These are phyloP conservation scores for Geosmithia morbida DNA, from an alignment of 2,329 filamentous ascomycete genomes.

Conservation along the genomic window DNA sequence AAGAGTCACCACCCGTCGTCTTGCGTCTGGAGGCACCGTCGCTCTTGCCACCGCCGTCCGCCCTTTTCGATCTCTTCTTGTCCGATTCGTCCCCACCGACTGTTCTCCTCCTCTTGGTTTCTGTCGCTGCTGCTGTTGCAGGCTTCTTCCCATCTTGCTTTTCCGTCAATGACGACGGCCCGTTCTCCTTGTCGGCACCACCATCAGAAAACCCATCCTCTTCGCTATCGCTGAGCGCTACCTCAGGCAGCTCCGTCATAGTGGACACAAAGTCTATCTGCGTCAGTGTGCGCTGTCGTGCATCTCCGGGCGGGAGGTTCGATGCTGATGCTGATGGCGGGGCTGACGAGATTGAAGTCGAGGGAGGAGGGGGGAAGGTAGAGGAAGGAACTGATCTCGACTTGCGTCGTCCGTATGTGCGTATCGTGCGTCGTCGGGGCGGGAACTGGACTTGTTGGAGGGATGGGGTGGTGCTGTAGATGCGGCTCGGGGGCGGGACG, in stretches of 20 bases:
- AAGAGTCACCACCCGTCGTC: conserved; percentile 16
- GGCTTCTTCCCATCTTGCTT: conserved; percentile 8
- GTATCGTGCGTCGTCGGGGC: conserved; percentile 15
- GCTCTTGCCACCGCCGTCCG: background rate
- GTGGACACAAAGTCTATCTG: conserved; percentile 24
- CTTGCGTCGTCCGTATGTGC: conserved; percentile 17
- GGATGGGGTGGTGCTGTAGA: conserved; percentile 21
- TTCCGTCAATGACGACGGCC: conserved; percentile 7
- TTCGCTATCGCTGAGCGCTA: conserved; percentile 12
- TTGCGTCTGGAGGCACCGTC: conserved; percentile 8
- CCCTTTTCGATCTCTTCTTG: background rate
- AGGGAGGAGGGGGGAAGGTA: background rate
- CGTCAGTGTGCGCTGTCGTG: conserved; percentile 26
- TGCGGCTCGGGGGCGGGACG: conserved; percentile 17
- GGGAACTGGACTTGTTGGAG: conserved; percentile 25
- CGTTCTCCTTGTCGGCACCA: conserved; percentile 9
- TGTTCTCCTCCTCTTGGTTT: conserved; percentile 6
- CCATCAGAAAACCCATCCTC: conserved; percentile 5
- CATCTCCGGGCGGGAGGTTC: conserved; percentile 2
- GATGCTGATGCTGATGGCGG: background rate
- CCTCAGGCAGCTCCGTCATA: conserved; percentile 16
- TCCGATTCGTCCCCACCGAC: conserved; percentile 3
- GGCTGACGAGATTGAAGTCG: background rate
- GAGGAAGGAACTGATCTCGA: conserved; percentile 2
- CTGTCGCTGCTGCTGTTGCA: conserved; percentile 4